These are phyloP conservation scores for Russula griseocarnosa DNA, from an alignment of 768 basidiomycete genomes.

Conservation along the genomic window DNA sequence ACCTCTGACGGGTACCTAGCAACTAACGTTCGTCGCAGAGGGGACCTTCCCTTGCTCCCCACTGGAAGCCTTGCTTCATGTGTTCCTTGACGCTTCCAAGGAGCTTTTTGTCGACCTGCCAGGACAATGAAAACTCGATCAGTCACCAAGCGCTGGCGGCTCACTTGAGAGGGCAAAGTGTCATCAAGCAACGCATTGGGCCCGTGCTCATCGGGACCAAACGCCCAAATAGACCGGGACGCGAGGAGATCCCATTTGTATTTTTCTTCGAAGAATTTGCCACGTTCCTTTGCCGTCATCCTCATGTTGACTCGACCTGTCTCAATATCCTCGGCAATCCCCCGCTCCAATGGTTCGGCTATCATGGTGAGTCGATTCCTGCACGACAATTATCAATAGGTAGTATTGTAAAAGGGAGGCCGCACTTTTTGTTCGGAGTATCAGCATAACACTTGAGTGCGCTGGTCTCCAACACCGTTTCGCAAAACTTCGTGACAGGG, in stretches of 20 bases:
- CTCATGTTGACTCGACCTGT: slow-evolving; percentile 88
- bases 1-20: slow-evolving; percentile 13
- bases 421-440: slow-evolving; percentile 97
- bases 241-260: slow-evolving; percentile 98
- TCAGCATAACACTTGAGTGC: slow-evolving; percentile 99
- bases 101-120: slow-evolving; percentile 87
- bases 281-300: slow-evolving; percentile 92
- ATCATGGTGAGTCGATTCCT: slow-evolving; percentile 99
- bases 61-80: slow-evolving; percentile 99
- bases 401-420: slow-evolving; percentile 24
- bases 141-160: slow-evolving; percentile 17
- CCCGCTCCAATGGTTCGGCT: slow-evolving; percentile 93
- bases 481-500: slow-evolving; percentile 96
- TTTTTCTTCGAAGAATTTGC: slow-evolving; percentile 93
- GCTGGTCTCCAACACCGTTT: slow-evolving; percentile 96
- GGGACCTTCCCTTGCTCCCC: slow-evolving; percentile 97
- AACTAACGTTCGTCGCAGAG: slow-evolving; percentile 96
- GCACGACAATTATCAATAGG: slow-evolving; percentile 21
- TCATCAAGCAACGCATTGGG: slow-evolving; percentile 94
- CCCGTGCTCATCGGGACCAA: slow-evolving; percentile 94
- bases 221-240: slow-evolving; percentile 98
- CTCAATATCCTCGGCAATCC: slow-evolving; percentile 96
- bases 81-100: slow-evolving; percentile 87
- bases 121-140: not conserved
- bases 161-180: slow-evolving; percentile 88